Evolutionary conservation across 2,329 filamentous ascomycete genomes (phyloP), one percentile per base, ranked within the genome.

Genomic region (Orbilia javanica): DNA sequence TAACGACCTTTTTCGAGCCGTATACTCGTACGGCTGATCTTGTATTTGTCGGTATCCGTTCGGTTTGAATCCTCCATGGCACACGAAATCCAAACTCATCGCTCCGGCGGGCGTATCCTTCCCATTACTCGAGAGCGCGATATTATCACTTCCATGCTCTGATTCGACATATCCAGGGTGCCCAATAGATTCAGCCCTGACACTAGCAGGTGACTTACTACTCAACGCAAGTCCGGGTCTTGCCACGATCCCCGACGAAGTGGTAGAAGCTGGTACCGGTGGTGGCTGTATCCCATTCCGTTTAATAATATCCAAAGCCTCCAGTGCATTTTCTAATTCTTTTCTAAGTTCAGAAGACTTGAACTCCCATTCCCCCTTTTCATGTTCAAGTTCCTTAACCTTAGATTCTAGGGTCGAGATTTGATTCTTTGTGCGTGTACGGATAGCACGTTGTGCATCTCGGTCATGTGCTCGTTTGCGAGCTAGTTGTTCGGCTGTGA

Each of bases 391-490:
- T 79, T 95, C 92, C 69, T 88, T 87, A 79, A 96, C 94, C 79
- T 89, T 88, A 77, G 87, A 87, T 83, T 96, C 92, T 75, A 96
- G 86, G 5, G 85, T 86, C 83, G 95, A 92, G 81, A 96, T 96
- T 83, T 92, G 91, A 73, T 90, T 89, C 85, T 91, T 93, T 29
- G 93, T 96, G 69, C 93, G 89, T 85, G 95, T 92, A 48, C 93
- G 88, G 76, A 96, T 96, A 44, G 92, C 93, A 60, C 93, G 89
- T 83, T 97, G 93, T 31, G 93, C 93, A 84, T 96, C 93, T 73
- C 93, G 90, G 83, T 96, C 93, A 88, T 97, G 97, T 82, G 93
- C 93, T 80, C 94, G 88, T 86, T 97, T 97, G 84, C 94, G 92
- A 31, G 92, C 93, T 75, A 97, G 88, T 85, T 97, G 94, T 79